Percentiles rank a stretch among this genome's conserved stretches.
Conservation (phyloP, 441 rosid genomes). For the Gossypium davidsonii region DNA sequence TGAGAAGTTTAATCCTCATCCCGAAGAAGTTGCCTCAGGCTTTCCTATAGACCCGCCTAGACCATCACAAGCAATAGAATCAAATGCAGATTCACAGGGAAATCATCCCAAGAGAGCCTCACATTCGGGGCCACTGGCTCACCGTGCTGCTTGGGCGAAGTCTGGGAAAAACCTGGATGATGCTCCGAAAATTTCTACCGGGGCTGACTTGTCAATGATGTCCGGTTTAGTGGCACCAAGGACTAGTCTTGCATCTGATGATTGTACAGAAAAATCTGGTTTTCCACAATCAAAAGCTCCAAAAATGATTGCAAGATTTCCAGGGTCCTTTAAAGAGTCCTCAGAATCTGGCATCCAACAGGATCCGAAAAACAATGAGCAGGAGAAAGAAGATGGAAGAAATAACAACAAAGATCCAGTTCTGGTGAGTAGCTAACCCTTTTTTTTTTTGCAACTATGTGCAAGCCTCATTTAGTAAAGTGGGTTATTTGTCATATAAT, state of each 20-base stretch:
- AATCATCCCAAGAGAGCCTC: conserved; percentile 75
- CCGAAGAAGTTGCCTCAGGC: conserved; percentile 95
- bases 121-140: conserved; percentile 84
- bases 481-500: background rate
- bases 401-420: conserved; percentile 58
- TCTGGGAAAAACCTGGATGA: conserved; percentile 52
- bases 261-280: conserved; percentile 38
- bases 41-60: conserved; percentile 95
- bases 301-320: conserved; percentile 66
- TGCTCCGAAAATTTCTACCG: conserved; percentile 50
- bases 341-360: conserved; percentile 52
- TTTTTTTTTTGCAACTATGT: background rate
- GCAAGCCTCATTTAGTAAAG: background rate
- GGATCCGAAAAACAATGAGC: conserved; percentile 40
- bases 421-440: conserved; percentile 55
- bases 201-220: conserved; percentile 51
- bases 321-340: conserved; percentile 85
- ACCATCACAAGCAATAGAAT: conserved; percentile 69
- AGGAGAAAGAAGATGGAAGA: conserved; percentile 55
- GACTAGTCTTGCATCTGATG: conserved; percentile 50
- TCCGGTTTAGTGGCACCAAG: conserved; percentile 50
- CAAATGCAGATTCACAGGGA: conserved; percentile 48
- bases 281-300: conserved; percentile 45
- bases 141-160: conserved; percentile 68
- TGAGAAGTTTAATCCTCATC: conserved; percentile 92